A percentile compares a stretch with the other conserved stretches of the same genome.
Conservation (phyloP, 2,329 filamentous ascomycete genomes). For the Penicillium sp. region DNA sequence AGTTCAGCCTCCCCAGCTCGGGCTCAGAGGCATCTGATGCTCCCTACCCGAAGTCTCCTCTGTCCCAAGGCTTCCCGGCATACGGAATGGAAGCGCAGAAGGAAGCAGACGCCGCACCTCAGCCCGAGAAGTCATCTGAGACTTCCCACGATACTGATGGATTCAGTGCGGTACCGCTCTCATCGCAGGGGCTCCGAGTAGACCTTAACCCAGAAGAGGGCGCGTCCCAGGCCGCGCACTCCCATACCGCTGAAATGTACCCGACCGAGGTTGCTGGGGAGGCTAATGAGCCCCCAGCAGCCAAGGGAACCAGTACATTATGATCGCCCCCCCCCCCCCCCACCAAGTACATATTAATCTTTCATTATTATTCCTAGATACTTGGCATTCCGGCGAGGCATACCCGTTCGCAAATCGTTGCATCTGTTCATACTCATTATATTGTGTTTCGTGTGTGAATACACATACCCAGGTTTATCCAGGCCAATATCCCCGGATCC, state of each 20-base stretch:
- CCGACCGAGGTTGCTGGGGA: background rate
- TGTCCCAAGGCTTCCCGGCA: conserved; percentile 30
- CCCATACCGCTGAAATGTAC: background rate
- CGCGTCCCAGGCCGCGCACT: background rate
- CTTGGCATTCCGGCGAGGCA: conserved; percentile 11
- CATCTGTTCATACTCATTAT: conserved; percentile 3
- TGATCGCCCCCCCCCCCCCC: too few relatives aligned
- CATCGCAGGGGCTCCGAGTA: conserved; percentile 12
- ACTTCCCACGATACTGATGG: conserved; percentile 15
- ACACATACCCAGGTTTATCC: background rate
- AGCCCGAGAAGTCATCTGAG: background rate
- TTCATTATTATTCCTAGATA: background rate
- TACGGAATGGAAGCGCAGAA: conserved; percentile 13
- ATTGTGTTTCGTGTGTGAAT: background rate
- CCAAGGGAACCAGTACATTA: conserved; percentile 3
- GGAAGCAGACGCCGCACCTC: background rate
- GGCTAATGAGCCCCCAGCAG: background rate
- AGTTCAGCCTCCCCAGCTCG: conserved; percentile 20
- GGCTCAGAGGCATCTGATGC: conserved; percentile 17
- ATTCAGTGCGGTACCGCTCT: conserved; percentile 17
- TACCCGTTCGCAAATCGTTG: conserved; percentile 2
- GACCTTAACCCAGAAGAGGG: conserved; percentile 6
- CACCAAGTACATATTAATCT: background rate
- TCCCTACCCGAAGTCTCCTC: conserved; percentile 31
- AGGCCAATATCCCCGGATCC: background rate